These are phyloP conservation scores for Eutreptiella sp. DNA, from an alignment of 208 protist genomes.

Conservation along the genomic window DNA sequence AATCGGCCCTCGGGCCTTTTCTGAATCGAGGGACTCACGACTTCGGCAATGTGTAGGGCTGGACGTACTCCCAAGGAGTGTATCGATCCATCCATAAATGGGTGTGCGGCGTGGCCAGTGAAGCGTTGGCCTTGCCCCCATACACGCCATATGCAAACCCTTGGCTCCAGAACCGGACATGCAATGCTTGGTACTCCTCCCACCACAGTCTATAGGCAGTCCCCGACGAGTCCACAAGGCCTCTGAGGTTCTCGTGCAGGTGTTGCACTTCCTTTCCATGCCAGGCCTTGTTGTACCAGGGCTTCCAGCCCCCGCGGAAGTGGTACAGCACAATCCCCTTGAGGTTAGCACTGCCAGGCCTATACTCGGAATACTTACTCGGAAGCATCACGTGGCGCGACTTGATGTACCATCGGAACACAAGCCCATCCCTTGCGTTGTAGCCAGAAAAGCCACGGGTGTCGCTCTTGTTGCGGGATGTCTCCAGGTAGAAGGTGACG, in stretches of 20 bases:
- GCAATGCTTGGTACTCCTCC: constrained; percentile 35
- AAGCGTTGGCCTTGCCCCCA: constrained; percentile 18
- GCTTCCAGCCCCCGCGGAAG: constrained; percentile 34
- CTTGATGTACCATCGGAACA: constrained; percentile 30
- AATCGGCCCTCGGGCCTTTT: no score
- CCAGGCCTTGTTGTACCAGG: constrained; percentile 34
- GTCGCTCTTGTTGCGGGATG: no score
- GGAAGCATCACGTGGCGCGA: constrained; percentile 4
- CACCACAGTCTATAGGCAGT: constrained; percentile 38
- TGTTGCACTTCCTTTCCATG: background rate
- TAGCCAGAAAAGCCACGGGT: constrained; percentile 12
- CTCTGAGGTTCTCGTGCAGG: background rate
- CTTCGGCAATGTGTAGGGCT: no score
- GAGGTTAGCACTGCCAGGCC: no score
- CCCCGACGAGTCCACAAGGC: constrained; percentile 38
- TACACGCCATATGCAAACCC: background rate
- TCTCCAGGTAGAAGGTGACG: no score
- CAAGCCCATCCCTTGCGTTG: constrained; percentile 30
- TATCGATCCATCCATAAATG: constrained; percentile 42
- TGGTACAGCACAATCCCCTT: constrained; percentile 24
- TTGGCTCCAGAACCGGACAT: constrained; percentile 23
- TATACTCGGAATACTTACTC: no score
- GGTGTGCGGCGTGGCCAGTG: constrained; percentile 29
- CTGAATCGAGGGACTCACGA: no score
- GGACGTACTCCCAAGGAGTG: constrained; percentile 27